Conservation (phyloP, 441 rosid genomes). For the Geranium incanum region DNA sequence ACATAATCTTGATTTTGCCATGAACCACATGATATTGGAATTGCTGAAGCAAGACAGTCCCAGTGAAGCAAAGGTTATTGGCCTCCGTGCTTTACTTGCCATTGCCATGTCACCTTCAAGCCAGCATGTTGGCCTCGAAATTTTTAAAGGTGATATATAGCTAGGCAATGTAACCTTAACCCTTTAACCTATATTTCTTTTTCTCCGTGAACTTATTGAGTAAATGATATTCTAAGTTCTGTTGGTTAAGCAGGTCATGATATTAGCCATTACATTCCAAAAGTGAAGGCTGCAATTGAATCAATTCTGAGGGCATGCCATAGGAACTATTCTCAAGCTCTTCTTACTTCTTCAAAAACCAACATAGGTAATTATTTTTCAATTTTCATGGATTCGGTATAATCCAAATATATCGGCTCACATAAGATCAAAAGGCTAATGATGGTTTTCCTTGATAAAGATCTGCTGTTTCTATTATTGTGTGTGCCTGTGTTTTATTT, state of each 20-base stretch:
- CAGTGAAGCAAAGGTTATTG: conserved; percentile 96
- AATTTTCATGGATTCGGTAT: not conserved
- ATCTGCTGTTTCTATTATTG: not conserved
- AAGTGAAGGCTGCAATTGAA: conserved; percentile 97
- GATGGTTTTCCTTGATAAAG: no score
- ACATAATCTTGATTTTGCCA: conserved; percentile 97
- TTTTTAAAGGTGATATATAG: conserved; percentile 61
- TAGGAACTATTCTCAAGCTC: conserved; percentile 80
- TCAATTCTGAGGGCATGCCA: conserved; percentile 87
- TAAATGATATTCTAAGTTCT: conserved; percentile 18
- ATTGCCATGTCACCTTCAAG: conserved; percentile 92
- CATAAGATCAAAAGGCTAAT: conserved; percentile 4
- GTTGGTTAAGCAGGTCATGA: conserved; percentile 56
- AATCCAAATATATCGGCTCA: conserved; percentile 9
- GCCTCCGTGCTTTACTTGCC: conserved; percentile 92
- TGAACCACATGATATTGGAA: conserved; percentile 98
- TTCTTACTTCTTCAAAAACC: conserved; percentile 83
- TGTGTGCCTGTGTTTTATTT: no score
- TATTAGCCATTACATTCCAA: conserved; percentile 90
- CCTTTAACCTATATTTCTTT: conserved; percentile 11
- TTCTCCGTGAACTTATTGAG: not conserved
- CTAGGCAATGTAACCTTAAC: conserved; percentile 16
- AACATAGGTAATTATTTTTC: conserved; percentile 54
- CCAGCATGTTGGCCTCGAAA: conserved; percentile 81
- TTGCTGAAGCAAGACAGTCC: conserved; percentile 92